A percentile compares a stretch with the other conserved stretches of the same genome.
Evolutionary conservation across 805 yeast genomes (phyloP).

Genomic region (Lachancea cidri): DNA sequence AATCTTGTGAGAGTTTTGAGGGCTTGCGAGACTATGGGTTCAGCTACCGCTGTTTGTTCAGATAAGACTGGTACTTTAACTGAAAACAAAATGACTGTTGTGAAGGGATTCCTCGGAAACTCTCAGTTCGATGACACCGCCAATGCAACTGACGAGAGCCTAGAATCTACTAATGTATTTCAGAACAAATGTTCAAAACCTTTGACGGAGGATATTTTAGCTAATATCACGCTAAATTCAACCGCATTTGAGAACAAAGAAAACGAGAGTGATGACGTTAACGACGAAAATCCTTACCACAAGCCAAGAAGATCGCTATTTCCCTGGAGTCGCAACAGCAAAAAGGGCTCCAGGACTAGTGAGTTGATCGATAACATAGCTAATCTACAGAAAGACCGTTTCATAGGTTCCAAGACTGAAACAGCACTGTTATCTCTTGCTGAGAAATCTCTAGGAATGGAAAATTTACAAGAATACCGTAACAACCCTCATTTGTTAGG

Average conservation of each 20-base stretch:
- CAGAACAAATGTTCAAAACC: slow-evolving; percentile 12
- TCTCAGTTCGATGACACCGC: slow-evolving; percentile 48
- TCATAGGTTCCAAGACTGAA: slow-evolving; percentile 91
- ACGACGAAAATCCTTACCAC: slow-evolving; percentile 27
- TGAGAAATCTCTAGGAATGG: slow-evolving; percentile 46
- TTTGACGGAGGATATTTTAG: slow-evolving; percentile 30
- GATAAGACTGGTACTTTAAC: slow-evolving; percentile 98
- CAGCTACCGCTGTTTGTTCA: slow-evolving; percentile 94
- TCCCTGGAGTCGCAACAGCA: slow-evolving; percentile 14
- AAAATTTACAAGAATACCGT: slow-evolving; percentile 46
- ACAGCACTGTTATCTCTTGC: slow-evolving; percentile 77
- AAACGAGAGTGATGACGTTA: slow-evolving; percentile 14
- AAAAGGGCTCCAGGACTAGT: slow-evolving; percentile 9
- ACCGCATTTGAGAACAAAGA: slow-evolving; percentile 80
- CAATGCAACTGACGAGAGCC: slow-evolving; percentile 11
- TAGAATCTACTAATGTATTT: slow-evolving; percentile 5
- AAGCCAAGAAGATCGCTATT: slow-evolving; percentile 11
- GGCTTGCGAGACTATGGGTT: slow-evolving; percentile 98
- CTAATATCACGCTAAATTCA: slow-evolving; percentile 72
- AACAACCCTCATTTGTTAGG: slow-evolving; percentile 28
- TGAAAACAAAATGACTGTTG: slow-evolving; percentile 89
- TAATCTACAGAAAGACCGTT: slow-evolving; percentile 45
- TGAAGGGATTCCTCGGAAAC: slow-evolving; percentile 63
- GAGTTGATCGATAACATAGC: slow-evolving; percentile 14
- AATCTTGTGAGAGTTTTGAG: slow-evolving; percentile 90